Conservation (phyloP, 2,329 filamentous ascomycete species). For the Penicillium sp. region DNA sequence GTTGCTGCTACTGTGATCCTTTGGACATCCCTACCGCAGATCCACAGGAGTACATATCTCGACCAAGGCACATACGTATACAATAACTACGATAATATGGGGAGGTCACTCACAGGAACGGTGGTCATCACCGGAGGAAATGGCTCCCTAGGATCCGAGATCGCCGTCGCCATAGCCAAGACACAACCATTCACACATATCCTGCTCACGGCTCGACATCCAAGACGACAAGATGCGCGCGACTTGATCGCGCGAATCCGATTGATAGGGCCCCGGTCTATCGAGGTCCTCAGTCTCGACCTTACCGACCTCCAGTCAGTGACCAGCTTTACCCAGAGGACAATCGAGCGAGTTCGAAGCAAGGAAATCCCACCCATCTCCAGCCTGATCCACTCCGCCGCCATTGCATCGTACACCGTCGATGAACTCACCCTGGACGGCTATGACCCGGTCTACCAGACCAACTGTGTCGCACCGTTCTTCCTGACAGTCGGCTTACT, state of each 20-base stretch:
- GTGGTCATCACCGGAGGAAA: constrained; percentile 42
- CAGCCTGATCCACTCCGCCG: constrained; percentile 37
- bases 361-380: constrained; percentile 41
- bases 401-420: constrained; percentile 35
- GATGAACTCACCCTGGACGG: constrained; percentile 37
- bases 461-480: constrained; percentile 41
- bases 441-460: constrained; percentile 41
- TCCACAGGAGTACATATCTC: neutral
- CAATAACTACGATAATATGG: constrained; percentile 25
- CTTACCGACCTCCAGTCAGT: constrained; percentile 37
- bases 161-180: constrained; percentile 39
- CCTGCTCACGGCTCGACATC: constrained; percentile 35
- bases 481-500: constrained; percentile 39
- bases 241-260: constrained; percentile 32
- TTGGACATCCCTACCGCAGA: neutral
- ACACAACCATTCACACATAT: constrained; percentile 40
- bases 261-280: constrained; percentile 36
- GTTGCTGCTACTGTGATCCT: neutral
- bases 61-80: neutral
- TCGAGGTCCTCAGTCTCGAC: constrained; percentile 36
- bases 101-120: constrained; percentile 38
- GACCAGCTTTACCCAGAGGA: constrained; percentile 33
- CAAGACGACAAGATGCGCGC: constrained; percentile 32
- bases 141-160: constrained; percentile 39
- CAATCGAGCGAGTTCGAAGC: constrained; percentile 35